Evolutionary conservation across 129 eudicot species (phyloP).

Genomic region (Lonicera japonica): DNA sequence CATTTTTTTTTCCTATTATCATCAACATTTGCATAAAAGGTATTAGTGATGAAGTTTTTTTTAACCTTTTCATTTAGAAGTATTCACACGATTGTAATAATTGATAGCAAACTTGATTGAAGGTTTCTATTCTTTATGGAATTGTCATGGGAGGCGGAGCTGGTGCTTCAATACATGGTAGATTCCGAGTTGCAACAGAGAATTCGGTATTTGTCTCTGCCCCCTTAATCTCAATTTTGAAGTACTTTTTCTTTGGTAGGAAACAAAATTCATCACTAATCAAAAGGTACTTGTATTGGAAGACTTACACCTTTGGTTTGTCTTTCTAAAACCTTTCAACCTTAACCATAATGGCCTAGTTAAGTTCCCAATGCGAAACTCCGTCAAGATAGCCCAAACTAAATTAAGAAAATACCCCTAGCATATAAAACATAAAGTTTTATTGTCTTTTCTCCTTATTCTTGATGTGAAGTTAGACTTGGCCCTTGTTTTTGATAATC

Average conservation of each 20-base stretch:
- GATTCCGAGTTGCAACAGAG: conserved; percentile 91
- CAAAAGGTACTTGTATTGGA: too few relatives aligned
- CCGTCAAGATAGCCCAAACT: neutral
- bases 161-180: conserved; percentile 88
- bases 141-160: conserved; percentile 99
- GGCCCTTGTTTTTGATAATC: too few relatives aligned
- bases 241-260: neutral
- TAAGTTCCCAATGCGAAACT: neutral
- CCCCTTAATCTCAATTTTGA: neutral
- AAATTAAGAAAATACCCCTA: too few relatives aligned
- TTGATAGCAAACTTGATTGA: conserved; percentile 16
- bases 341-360: neutral
- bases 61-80: conserved; percentile 4
- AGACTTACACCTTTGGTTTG: too few relatives aligned
- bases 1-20: neutral
- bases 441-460: too few relatives aligned
- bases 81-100: conserved; percentile 1
- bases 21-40: too few relatives aligned
- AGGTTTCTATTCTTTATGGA: conserved; percentile 86
- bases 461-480: too few relatives aligned
- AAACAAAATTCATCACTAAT: too few relatives aligned
- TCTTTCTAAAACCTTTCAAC: neutral
- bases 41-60: conserved; percentile 2
- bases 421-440: too few relatives aligned
- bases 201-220: conserved; percentile 69